phyloP scores from a whole-genome alignment of 106 monocot species.

The Allium fistulosum region DNA sequence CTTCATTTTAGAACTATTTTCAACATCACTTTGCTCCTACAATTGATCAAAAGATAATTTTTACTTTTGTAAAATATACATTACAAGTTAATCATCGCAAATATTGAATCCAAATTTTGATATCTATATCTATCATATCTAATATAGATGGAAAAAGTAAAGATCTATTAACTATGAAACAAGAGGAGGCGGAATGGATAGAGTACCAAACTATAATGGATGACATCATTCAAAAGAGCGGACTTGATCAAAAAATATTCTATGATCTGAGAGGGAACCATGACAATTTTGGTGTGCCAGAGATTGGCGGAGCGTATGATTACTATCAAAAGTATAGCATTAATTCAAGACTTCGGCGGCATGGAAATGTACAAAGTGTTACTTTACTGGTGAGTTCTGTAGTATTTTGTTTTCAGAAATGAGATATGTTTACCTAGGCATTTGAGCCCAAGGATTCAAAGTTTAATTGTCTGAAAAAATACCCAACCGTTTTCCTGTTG shows the following conservation, averaged over 20 bases:
- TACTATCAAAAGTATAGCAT: constrained; percentile 79
- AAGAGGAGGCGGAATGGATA: constrained; percentile 89
- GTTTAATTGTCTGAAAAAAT: no score
- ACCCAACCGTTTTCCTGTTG: no score
- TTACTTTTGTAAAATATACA: background rate
- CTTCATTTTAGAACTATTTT: background rate
- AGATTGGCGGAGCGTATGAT: constrained; percentile 55
- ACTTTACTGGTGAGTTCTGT: constrained; percentile 51
- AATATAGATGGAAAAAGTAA: constrained; percentile 90
- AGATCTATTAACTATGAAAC: constrained; percentile 91
- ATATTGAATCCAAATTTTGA: background rate
- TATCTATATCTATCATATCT: no score
- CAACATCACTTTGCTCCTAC: background rate
- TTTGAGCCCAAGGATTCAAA: background rate
- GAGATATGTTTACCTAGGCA: background rate
- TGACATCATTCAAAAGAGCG: constrained; percentile 53
- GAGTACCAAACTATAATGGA: constrained; percentile 56
- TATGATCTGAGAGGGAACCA: constrained; percentile 97
- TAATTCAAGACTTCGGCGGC: constrained; percentile 43
- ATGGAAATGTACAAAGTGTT: constrained; percentile 62
- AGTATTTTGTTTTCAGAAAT: background rate
- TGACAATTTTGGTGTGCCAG: constrained; percentile 85
- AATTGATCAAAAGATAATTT: background rate
- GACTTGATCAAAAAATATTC: constrained; percentile 66
- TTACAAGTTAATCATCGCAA: background rate